Base-by-base conservation (phyloP, 164 flowering plant genomes). In the Vitis rotundifolia region DNA sequence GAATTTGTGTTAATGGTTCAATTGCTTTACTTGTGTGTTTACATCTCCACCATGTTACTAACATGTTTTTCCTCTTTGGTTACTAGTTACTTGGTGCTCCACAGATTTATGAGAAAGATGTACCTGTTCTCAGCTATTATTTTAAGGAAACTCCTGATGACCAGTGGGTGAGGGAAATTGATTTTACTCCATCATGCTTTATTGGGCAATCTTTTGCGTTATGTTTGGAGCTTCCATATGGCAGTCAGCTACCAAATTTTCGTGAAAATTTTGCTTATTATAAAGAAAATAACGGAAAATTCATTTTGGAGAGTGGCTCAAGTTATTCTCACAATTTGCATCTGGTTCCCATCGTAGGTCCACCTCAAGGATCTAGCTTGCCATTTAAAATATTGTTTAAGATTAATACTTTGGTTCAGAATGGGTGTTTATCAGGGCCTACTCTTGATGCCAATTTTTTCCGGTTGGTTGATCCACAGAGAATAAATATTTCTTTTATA, bases 141-240 rank as follows among this genome's bases (percentile, higher is more conserved):
- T 90, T 64, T 68, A 76, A 18, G 73, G 83, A 85, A 61, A 28
- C 53, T 26, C 70, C 77, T 28, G 91, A 91, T 58, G 86, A 87
- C 67, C 87, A 85, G 44, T 90, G 94, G 93, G 76, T 89, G 3
- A 77, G 99, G 69, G 62, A 85, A 19, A 80, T 80, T 16, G 99
- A 94, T 80, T 94, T 94, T 67, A 87, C 97, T 63, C 81, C 83
- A 66, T 77, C 66, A 1, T 70, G 62, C 64, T 71, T 70, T 15
- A 86, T 94, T 63, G 99, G 99, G 2, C 97, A 91, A 37, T 94
- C 98, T 28, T 87, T 94, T 50, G 75, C 82, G 19, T n/a, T 92
- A 54, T 94, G 99, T 71, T 63, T 94, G 73, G 88, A 91, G 83
- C 79, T 94, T 66, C 85, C 92, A 49, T 3, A 28, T 59, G 72